Percentiles rank a stretch among this genome's conserved stretches.
phyloP scores from a whole-genome alignment of 768 basidiomycete species.

The Floccularia luteovirens region DNA sequence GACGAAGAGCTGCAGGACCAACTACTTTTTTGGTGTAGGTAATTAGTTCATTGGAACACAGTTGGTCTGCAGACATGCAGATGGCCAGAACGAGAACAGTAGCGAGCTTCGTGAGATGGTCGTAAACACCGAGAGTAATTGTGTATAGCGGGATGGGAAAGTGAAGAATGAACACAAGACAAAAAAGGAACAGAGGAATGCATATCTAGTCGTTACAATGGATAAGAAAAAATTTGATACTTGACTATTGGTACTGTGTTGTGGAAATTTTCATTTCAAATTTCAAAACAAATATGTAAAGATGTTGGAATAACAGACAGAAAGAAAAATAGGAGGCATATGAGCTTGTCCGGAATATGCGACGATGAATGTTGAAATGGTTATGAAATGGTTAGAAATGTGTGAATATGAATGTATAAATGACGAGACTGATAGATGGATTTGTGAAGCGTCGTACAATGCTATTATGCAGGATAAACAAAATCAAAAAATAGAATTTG shows the following conservation, averaged over 20 bases:
- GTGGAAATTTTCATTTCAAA: constrained; percentile 1
- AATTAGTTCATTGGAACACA: too few species aligned
- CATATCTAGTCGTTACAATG: constrained; percentile 70
- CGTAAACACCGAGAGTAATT: constrained; percentile 14
- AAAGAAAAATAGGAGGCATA: constrained; percentile 9
- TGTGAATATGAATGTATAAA: background rate
- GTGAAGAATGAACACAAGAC: constrained; percentile 13
- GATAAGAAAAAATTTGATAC: constrained; percentile 16
- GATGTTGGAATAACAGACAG: constrained; percentile 6
- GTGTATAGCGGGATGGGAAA: constrained; percentile 3
- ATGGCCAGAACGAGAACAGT: constrained; percentile 7
- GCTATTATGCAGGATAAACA: constrained; percentile 16
- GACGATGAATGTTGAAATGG: constrained; percentile 16
- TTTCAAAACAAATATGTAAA: too few species aligned
- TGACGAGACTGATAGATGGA: constrained; percentile 4
- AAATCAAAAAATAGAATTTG: constrained; percentile 9
- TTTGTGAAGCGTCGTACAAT: constrained; percentile 24
- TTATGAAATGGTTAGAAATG: constrained; percentile 10
- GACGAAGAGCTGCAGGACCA: too few species aligned
- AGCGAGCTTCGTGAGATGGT: constrained; percentile 12
- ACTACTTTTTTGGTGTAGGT: too few species aligned
- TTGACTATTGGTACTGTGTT: constrained; percentile 4
- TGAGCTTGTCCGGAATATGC: constrained; percentile 9
- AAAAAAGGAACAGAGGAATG: constrained; percentile 25
- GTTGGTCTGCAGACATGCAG: background rate